Evolutionary conservation across 129 eudicot genomes (phyloP).

Genomic region (Heracleum sosnowskyi): DNA sequence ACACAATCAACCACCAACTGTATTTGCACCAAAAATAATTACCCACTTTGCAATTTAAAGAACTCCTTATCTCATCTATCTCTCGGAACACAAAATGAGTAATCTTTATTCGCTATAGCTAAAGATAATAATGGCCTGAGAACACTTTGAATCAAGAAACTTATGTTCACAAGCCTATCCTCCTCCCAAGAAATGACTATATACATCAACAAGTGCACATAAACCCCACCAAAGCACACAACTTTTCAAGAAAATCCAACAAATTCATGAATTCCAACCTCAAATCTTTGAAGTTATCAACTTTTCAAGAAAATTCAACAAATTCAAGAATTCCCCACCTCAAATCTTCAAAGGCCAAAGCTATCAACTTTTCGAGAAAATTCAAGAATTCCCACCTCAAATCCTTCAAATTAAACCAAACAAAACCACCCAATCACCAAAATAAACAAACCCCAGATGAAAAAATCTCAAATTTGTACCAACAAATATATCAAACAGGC

Average conservation of each 20-base stretch:
- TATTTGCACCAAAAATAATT: neutral
- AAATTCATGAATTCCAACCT: constrained; percentile 6
- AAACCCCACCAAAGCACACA: constrained; percentile 24
- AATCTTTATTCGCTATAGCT: constrained; percentile 37
- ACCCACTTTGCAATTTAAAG: constrained; percentile 64
- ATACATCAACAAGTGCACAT: constrained; percentile 50
- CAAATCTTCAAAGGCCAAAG: constrained; percentile 14
- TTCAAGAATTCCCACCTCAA: neutral
- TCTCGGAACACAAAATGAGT: constrained; percentile 33
- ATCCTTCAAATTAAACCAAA: neutral
- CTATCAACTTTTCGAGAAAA: constrained; percentile 25
- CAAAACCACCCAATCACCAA: constrained; percentile 4
- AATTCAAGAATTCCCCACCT: constrained; percentile 2
- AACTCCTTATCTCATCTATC: constrained; percentile 86
- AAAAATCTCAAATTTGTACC: neutral
- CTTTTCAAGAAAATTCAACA: constrained; percentile 26
- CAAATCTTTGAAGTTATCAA: constrained; percentile 15
- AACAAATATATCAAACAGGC: neutral
- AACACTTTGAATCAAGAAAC: constrained; percentile 25
- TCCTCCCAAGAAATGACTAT: constrained; percentile 27
- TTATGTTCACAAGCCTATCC: constrained; percentile 54
- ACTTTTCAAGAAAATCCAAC: constrained; percentile 25
- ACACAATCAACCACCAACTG: neutral
- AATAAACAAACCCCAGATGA: neutral
- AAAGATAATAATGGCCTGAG: constrained; percentile 50